phyloP scores from a whole-genome alignment of 306 rosid species.

The Pyrus bretschneideri region DNA sequence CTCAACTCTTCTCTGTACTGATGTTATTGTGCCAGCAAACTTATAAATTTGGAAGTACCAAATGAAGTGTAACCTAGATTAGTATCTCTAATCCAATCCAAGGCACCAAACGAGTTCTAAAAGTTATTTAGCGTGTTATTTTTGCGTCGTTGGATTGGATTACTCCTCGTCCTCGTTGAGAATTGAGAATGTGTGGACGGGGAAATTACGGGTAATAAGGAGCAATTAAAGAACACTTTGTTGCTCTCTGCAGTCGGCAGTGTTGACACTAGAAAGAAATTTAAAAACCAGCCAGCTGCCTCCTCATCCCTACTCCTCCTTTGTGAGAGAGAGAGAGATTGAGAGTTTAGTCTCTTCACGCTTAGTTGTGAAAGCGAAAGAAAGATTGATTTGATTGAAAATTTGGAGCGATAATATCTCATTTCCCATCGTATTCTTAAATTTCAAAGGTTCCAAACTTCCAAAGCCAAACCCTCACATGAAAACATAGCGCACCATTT shows the following conservation, averaged over 20 bases:
- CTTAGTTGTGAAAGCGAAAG: slow-evolving; percentile 31
- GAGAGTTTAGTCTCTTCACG: slow-evolving; percentile 57
- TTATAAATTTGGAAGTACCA: not conserved
- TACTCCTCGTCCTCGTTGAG: not conserved
- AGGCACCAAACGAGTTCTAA: no score
- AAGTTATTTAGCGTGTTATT: no score
- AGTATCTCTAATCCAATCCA: no score
- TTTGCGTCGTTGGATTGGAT: not conserved
- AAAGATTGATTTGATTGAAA: slow-evolving; percentile 28
- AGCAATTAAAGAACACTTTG: slow-evolving; percentile 11
- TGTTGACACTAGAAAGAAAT: not conserved
- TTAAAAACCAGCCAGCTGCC: not conserved
- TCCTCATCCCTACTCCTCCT: not conserved
- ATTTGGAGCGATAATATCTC: slow-evolving; percentile 22
- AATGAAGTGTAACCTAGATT: not conserved
- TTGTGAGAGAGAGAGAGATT: no score
- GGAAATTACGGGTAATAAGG: not conserved
- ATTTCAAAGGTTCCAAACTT: slow-evolving; percentile 28
- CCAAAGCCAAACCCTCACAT: slow-evolving; percentile 22
- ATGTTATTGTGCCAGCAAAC: not conserved
- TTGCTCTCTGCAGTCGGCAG: not conserved
- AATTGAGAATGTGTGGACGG: not conserved
- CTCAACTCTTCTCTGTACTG: not conserved
- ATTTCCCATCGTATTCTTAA: slow-evolving; percentile 14
- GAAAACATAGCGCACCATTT: slow-evolving; percentile 14